These are phyloP conservation scores for Alisma plantagoaquatica DNA, from an alignment of 106 monocot genomes.

Conservation along the genomic window DNA sequence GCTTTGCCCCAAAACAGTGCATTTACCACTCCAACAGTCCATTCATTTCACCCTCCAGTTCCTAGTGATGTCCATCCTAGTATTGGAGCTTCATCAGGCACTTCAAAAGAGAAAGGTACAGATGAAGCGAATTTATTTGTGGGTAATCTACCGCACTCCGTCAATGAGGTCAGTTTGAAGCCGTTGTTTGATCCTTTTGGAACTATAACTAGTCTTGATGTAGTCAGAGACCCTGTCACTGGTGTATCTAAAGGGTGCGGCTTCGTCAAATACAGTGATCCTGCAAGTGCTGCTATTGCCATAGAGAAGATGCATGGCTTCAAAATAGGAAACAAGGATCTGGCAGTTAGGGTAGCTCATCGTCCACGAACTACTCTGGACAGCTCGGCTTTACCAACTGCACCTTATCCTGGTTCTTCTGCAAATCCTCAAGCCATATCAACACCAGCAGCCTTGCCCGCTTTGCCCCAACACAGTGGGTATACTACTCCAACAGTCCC, in stretches of 20 bases:
- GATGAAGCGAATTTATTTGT: slow-evolving; percentile 32
- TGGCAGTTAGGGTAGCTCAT: slow-evolving; percentile 28
- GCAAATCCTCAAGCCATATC: background rate
- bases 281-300: slow-evolving; percentile 30
- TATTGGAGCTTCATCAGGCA: background rate
- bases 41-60: no score
- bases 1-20: no score
- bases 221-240: slow-evolving; percentile 29
- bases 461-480: no score
- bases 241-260: slow-evolving; percentile 54
- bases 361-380: no score
- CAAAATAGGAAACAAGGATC: slow-evolving; percentile 27
- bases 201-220: slow-evolving; percentile 8
- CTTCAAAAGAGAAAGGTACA: slow-evolving; percentile 2
- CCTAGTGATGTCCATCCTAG: background rate
- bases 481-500: no score
- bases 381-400: background rate
- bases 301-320: slow-evolving; percentile 41
- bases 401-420: background rate
- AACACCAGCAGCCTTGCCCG: no score
- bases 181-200: slow-evolving; percentile 59
- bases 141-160: slow-evolving; percentile 31
- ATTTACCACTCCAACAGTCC: no score
- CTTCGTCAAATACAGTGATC: slow-evolving; percentile 42
- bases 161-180: slow-evolving; percentile 27